Conservation (phyloP, 2,329 filamentous ascomycete genomes). For the Dactylellina parvicollis region DNA sequence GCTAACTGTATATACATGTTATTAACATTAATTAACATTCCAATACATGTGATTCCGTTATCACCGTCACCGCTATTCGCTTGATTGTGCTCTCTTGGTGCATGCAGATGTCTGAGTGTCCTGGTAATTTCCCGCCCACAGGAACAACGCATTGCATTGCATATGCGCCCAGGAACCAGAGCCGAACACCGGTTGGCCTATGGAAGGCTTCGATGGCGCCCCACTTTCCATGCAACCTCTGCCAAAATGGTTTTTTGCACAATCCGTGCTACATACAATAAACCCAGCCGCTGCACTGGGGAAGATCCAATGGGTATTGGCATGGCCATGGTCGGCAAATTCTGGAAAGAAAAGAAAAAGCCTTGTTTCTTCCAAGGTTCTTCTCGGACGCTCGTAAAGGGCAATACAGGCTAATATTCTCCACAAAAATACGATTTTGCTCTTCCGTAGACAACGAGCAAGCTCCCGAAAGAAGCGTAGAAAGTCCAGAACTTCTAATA, state of each 20-base stretch:
- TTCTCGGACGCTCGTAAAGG: constrained; percentile 30
- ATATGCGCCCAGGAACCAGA: constrained; percentile 49
- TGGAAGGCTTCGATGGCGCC: constrained; percentile 15
- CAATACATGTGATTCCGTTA: constrained; percentile 37
- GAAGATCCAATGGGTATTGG: constrained; percentile 38
- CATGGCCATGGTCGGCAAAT: constrained; percentile 19
- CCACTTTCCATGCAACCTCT: constrained; percentile 33
- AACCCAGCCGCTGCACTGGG: constrained; percentile 41
- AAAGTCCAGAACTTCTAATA: constrained; percentile 37
- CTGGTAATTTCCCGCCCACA: constrained; percentile 53
- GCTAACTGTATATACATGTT: neutral
- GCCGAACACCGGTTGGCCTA: constrained; percentile 36
- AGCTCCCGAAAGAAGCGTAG: neutral
- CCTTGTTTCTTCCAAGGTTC: constrained; percentile 14
- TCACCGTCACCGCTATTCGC: constrained; percentile 29
- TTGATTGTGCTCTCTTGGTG: constrained; percentile 36
- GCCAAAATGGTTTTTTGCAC: constrained; percentile 12
- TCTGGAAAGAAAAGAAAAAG: constrained; percentile 33
- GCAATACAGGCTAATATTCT: constrained; percentile 54
- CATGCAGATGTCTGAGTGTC: constrained; percentile 49
- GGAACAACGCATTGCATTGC: constrained; percentile 54
- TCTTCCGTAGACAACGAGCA: constrained; percentile 16
- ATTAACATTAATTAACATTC: neutral
- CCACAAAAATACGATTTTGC: constrained; percentile 52
- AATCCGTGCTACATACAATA: constrained; percentile 12